These are phyloP conservation scores for Trichoderma arundinaceum DNA, from an alignment of 2,329 filamentous ascomycete species.

Conservation along the genomic window DNA sequence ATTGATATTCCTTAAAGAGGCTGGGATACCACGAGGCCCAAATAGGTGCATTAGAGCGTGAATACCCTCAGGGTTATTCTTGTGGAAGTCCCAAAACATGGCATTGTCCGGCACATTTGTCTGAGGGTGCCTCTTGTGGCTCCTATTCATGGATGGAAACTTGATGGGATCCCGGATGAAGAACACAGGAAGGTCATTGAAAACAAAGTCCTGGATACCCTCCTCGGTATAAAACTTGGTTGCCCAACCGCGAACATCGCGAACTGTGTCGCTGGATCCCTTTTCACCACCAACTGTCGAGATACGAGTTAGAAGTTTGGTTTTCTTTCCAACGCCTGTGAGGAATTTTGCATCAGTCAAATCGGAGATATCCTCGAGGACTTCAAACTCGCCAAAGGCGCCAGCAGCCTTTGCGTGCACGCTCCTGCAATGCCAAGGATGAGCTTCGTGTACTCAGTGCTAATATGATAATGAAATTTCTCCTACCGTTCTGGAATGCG, in stretches of 20 bases:
- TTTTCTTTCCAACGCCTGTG: conserved; percentile 59
- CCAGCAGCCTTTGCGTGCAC: conserved; percentile 74
- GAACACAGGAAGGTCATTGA: conserved; percentile 73
- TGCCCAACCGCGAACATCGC: conserved; percentile 76
- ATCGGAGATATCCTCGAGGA: conserved; percentile 70
- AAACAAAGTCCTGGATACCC: conserved; percentile 68
- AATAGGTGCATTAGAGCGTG: conserved; percentile 71
- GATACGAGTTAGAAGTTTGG: conserved; percentile 70
- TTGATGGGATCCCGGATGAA: conserved; percentile 76
- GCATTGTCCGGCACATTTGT: conserved; percentile 73
- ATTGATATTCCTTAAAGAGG: conserved; percentile 69
- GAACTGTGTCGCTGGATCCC: conserved; percentile 71
- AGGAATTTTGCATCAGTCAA: conserved; percentile 72
- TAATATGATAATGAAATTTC: not conserved
- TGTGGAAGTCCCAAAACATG: conserved; percentile 52
- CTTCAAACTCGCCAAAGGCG: conserved; percentile 72
- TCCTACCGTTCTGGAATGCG: conserved; percentile 20
- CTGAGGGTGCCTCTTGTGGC: conserved; percentile 75
- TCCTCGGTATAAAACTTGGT: conserved; percentile 59
- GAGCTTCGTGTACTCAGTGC: not conserved
- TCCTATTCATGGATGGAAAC: conserved; percentile 77
- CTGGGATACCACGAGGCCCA: conserved; percentile 67
- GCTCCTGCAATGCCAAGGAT: conserved; percentile 2
- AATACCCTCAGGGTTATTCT: conserved; percentile 65
- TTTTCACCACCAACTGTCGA: conserved; percentile 74